Conservation (phyloP, 306 rosid genomes). For the Fragaria iinumae region DNA sequence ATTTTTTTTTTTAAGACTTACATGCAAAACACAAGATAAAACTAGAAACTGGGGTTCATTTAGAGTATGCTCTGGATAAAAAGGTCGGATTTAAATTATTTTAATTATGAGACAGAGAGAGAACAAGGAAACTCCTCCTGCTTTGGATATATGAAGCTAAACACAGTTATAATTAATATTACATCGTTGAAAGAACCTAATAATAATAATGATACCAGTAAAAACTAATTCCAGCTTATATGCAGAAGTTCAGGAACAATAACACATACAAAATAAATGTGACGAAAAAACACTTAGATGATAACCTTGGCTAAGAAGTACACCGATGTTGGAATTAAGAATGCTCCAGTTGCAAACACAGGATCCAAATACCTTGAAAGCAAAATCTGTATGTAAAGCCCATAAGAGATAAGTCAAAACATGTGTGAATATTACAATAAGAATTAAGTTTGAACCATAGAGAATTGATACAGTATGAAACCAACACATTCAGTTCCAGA, state of each 20-base stretch:
- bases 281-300: too few species aligned
- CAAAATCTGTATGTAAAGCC: conserved; percentile 64
- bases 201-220: background rate
- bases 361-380: conserved; percentile 66
- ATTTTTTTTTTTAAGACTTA: background rate
- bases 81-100: background rate
- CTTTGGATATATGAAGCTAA: background rate
- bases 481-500: background rate
- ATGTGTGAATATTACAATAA: background rate
- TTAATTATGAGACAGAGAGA: background rate
- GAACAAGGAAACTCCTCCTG: background rate
- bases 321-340: conserved; percentile 72
- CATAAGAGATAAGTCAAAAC: conserved; percentile 25
- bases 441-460: background rate
- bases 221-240: background rate
- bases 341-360: conserved; percentile 82
- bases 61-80: too few species aligned
- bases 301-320: conserved; percentile 79
- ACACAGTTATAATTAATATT: too few species aligned
- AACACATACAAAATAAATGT: background rate
- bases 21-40: background rate
- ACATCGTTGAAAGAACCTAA: too few species aligned
- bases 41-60: background rate
- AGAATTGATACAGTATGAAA: background rate
- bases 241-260: background rate